Percentiles rank a stretch among this genome's conserved stretches.
Evolutionary conservation across 2,329 filamentous ascomycete genomes (phyloP).

Genomic region (Sclerotinia sclerotiorum): DNA sequence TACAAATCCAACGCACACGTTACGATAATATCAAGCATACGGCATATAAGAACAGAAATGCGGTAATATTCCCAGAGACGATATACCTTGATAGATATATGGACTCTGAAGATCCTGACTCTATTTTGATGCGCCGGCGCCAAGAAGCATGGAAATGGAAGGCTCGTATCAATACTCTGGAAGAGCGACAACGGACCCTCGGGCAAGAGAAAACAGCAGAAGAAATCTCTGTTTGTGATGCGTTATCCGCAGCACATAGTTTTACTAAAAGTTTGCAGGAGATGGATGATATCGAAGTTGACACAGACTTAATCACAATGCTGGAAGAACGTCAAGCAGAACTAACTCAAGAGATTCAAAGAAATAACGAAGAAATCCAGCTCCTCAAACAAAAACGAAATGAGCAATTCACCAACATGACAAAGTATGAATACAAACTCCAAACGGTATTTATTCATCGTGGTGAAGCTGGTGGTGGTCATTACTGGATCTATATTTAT

Average conservation of each 20-base stretch:
- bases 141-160: constrained; percentile 75
- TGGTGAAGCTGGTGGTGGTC: constrained; percentile 69
- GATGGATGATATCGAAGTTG: constrained; percentile 46
- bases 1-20: constrained; percentile 82
- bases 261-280: constrained; percentile 48
- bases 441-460: constrained; percentile 94
- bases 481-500: constrained; percentile 93
- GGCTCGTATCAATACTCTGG: constrained; percentile 57
- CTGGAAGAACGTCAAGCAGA: constrained; percentile 48
- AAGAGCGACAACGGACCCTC: constrained; percentile 42
- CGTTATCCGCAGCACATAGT: constrained; percentile 40
- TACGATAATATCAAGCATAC: constrained; percentile 61
- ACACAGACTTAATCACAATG: constrained; percentile 43
- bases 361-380: constrained; percentile 49
- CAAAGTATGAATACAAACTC: constrained; percentile 71
- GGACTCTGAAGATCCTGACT: constrained; percentile 58
- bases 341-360: constrained; percentile 48
- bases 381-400: constrained; percentile 44
- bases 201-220: constrained; percentile 24
- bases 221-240: constrained; percentile 37
- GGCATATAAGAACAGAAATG: constrained; percentile 71
- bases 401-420: constrained; percentile 61
- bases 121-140: constrained; percentile 62
- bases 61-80: constrained; percentile 75
- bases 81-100: constrained; percentile 89